Percentiles rank a stretch among this genome's conserved stretches.
These are phyloP conservation scores for Phanerochaete carnosa DNA, from an alignment of 768 basidiomycete species.

Conservation along the genomic window DNA sequence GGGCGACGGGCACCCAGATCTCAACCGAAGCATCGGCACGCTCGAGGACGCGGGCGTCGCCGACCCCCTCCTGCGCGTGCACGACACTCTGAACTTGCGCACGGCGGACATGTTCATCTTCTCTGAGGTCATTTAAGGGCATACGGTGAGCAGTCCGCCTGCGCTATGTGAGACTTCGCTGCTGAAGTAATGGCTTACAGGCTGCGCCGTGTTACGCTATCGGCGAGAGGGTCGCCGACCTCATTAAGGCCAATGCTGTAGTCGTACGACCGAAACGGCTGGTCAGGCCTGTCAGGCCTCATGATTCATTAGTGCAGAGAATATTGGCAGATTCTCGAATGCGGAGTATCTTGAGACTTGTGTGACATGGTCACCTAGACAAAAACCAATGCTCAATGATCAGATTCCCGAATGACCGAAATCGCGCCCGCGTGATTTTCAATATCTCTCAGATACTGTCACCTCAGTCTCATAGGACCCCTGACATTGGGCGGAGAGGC, in stretches of 20 bases:
- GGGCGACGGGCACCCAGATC: slow-evolving; percentile 21
- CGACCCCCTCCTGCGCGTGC: slow-evolving; percentile 39
- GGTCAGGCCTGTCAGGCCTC: too few species aligned
- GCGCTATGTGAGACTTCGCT: background rate
- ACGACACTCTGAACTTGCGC: slow-evolving; percentile 39
- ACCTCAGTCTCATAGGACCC: too few species aligned
- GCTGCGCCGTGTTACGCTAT: slow-evolving; percentile 15
- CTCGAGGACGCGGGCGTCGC: slow-evolving; percentile 37
- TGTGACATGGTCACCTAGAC: too few species aligned
- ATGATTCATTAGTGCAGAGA: too few species aligned
- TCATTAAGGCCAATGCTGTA: slow-evolving; percentile 10
- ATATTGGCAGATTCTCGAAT: too few species aligned
- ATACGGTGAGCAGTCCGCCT: slow-evolving; percentile 34
- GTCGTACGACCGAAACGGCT: too few species aligned
- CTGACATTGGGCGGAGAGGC: too few species aligned
- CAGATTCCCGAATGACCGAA: too few species aligned
- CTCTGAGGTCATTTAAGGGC: slow-evolving; percentile 41
- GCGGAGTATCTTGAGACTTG: too few species aligned
- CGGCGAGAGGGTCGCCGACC: slow-evolving; percentile 15
- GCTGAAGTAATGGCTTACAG: background rate
- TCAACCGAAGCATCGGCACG: slow-evolving; percentile 37
- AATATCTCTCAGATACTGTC: too few species aligned
- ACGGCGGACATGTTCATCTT: slow-evolving; percentile 46
- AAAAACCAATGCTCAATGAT: too few species aligned
- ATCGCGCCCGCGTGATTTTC: too few species aligned